Conservation (phyloP, 768 basidiomycete species). For the Strobilomyces echinocephalus region DNA sequence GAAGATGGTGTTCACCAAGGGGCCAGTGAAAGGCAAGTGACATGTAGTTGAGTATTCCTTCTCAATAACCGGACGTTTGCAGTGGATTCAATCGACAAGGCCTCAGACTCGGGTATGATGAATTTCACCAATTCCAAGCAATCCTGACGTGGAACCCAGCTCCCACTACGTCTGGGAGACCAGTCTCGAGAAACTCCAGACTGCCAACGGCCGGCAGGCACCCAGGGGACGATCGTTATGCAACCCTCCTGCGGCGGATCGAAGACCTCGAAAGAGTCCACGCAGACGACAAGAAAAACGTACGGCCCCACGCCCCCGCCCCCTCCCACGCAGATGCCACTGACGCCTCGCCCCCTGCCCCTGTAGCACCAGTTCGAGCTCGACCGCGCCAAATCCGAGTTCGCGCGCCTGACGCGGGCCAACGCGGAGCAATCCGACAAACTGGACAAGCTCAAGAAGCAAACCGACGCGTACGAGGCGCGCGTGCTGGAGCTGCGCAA, state of each 20-base stretch:
- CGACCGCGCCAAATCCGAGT: conserved; percentile 56
- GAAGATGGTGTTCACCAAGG: conserved; percentile 43
- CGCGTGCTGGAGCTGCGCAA: conserved; percentile 61
- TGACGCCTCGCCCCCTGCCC: not conserved
- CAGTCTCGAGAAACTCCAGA: conserved; percentile 26
- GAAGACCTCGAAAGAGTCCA: conserved; percentile 62
- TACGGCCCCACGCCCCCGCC: conserved; percentile 28
- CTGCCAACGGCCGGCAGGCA: conserved; percentile 16
- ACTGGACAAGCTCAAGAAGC: conserved; percentile 60
- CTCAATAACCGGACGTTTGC: not conserved
- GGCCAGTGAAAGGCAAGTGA: conserved; percentile 22
- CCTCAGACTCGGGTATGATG: conserved; percentile 38
- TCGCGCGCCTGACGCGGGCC: conserved; percentile 43
- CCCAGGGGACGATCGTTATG: conserved; percentile 42
- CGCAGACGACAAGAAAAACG: conserved; percentile 60
- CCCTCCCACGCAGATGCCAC: not conserved
- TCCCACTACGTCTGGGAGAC: conserved; percentile 30
- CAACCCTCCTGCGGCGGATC: conserved; percentile 54
- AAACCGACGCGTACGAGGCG: conserved; percentile 50
- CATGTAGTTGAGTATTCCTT: too few species aligned
- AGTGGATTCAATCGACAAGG: conserved; percentile 30
- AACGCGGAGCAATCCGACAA: conserved; percentile 49
- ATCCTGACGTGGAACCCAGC: conserved; percentile 23
- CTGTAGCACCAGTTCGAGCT: conserved; percentile 55
- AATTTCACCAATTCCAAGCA: not conserved